Percentiles rank a stretch among this genome's conserved stretches.
These are phyloP conservation scores for Magnusiomyces suaveolens DNA, from an alignment of 1,139 yeast species.

Conservation along the genomic window DNA sequence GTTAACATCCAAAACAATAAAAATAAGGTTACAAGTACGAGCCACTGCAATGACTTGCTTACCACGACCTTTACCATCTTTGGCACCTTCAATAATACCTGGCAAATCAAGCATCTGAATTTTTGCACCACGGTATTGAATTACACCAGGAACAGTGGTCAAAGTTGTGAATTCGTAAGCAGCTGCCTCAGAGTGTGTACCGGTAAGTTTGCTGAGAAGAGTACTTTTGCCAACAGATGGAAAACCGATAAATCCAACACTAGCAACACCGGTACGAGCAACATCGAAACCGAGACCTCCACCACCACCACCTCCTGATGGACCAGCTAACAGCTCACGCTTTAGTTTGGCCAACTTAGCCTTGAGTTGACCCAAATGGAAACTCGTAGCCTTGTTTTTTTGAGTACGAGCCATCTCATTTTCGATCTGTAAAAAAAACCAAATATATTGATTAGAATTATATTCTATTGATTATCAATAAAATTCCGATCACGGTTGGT, in stretches of 20 bases:
- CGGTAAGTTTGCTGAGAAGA: conserved; percentile 74
- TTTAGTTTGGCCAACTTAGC: conserved; percentile 92
- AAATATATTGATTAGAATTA: too few relatives aligned
- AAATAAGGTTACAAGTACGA: conserved; percentile 83
- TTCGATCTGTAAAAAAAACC: conserved; percentile 86
- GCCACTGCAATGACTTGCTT: conserved; percentile 98
- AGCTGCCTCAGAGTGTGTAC: conserved; percentile 94
- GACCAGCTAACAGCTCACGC: conserved; percentile 77
- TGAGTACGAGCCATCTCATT: conserved; percentile 94
- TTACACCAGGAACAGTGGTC: conserved; percentile 95
- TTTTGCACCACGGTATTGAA: conserved; percentile 92
- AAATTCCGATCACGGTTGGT: too few relatives aligned
- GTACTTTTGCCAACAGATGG: conserved; percentile 96
- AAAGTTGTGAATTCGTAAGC: conserved; percentile 95
- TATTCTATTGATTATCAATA: too few relatives aligned
- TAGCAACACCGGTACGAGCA: conserved; percentile 93
- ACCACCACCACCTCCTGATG: conserved; percentile 79
- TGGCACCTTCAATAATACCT: conserved; percentile 98
- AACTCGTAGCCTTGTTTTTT: conserved; percentile 90
- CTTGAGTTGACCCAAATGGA: conserved; percentile 92
- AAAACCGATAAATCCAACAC: conserved; percentile 95
- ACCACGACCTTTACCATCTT: conserved; percentile 99
- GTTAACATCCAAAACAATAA: conserved; percentile 89
- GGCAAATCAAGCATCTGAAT: conserved; percentile 97
- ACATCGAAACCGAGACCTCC: conserved; percentile 91